These are phyloP conservation scores for Neoboletus brunneissimus DNA, from an alignment of 768 basidiomycete genomes.

Conservation along the genomic window DNA sequence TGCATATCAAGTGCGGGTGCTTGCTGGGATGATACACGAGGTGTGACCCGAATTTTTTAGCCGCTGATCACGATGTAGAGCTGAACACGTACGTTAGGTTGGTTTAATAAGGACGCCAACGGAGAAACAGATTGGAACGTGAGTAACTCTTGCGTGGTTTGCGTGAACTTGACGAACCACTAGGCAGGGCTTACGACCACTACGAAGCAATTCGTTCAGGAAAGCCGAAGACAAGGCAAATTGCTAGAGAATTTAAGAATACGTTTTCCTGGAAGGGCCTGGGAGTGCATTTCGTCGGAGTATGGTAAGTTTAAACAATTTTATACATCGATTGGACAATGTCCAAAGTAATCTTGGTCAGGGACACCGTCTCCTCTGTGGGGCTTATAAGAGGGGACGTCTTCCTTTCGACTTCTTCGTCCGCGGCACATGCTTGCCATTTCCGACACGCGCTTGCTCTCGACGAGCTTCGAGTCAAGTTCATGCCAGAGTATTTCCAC, in stretches of 20 bases:
- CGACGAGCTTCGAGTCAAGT: conserved; percentile 62
- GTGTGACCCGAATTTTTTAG: conserved; percentile 14
- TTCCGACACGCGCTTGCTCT: conserved; percentile 66
- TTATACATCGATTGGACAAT: background rate
- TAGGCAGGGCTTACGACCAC: conserved; percentile 18
- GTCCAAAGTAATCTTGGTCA: conserved; percentile 18
- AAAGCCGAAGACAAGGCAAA: conserved; percentile 20
- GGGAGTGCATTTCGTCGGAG: conserved; percentile 36
- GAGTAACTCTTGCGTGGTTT: background rate
- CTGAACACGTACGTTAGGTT: conserved; percentile 20
- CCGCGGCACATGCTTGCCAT: conserved; percentile 51
- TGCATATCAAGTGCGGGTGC: conserved; percentile 39
- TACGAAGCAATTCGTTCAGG: conserved; percentile 16
- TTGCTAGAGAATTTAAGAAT: conserved; percentile 38
- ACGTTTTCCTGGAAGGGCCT: conserved; percentile 44
- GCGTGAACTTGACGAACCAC: background rate
- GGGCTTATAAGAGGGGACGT: conserved; percentile 47
- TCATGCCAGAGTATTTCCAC: conserved; percentile 44
- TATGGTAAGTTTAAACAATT: conserved; percentile 35
- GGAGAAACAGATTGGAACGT: conserved; percentile 33
- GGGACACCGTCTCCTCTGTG: conserved; percentile 69
- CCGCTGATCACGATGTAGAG: background rate
- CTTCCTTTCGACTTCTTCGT: conserved; percentile 53
- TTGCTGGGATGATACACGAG: conserved; percentile 41
- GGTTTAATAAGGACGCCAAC: conserved; percentile 33